Conservation (phyloP, 2,329 filamentous ascomycete species). For the Pseudocercospora musae region DNA sequence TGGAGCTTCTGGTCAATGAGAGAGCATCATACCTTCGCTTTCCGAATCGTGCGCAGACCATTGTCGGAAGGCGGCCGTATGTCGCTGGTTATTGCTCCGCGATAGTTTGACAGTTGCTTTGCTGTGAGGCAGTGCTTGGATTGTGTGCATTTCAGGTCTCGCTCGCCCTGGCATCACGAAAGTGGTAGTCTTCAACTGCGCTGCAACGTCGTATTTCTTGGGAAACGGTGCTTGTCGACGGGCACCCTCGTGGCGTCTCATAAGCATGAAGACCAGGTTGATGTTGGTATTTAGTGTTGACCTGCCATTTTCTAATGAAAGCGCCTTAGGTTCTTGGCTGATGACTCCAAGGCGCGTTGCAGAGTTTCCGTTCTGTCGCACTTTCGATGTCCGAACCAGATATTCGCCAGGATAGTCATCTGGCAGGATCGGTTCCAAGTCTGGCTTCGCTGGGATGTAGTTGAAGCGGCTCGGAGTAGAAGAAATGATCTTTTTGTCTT, state of each 20-base stretch:
- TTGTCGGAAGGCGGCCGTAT: background rate
- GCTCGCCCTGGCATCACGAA: constrained; percentile 11
- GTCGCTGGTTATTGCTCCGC: constrained; percentile 1
- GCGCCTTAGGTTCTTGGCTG: constrained; percentile 11
- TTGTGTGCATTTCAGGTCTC: constrained; percentile 2
- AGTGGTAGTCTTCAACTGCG: constrained; percentile 11
- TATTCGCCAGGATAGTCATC: constrained; percentile 18
- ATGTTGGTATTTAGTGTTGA: constrained; percentile 1
- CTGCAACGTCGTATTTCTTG: constrained; percentile 7
- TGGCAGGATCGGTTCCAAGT: background rate
- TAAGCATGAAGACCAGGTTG: constrained; percentile 9
- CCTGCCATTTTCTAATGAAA: background rate
- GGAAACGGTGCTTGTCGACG: background rate
- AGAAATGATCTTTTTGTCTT: constrained; percentile 7
- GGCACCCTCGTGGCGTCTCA: background rate
- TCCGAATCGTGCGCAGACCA: constrained; percentile 14
- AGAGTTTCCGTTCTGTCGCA: background rate
- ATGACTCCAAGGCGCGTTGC: constrained; percentile 12
- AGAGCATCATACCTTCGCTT: constrained; percentile 10
- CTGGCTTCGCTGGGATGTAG: constrained; percentile 3
- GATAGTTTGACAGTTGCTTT: constrained; percentile 7
- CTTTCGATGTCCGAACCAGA: constrained; percentile 9
- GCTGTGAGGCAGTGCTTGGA: background rate
- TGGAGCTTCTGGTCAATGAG: background rate
- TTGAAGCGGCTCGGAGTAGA: constrained; percentile 8